A percentile compares a stretch with the other conserved stretches of the same genome.
phyloP scores from a whole-genome alignment of 495 filamentous ascomycete genomes.

The Pseudevernia furfuracea region DNA sequence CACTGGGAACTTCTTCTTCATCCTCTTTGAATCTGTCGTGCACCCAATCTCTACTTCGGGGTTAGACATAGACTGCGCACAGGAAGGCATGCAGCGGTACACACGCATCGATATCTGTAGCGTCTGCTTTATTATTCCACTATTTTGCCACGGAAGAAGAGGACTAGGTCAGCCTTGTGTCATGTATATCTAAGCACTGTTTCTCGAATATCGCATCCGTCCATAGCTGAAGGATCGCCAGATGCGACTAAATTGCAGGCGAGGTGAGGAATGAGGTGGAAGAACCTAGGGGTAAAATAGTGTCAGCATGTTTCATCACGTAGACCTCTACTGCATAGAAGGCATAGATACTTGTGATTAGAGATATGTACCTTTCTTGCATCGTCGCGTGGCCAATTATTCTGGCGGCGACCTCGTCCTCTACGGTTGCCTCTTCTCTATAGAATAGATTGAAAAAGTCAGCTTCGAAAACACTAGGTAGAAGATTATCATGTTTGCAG shows the following conservation, averaged over 20 bases:
- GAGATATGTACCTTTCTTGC: conserved; percentile 62
- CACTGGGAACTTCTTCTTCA: conserved; percentile 39
- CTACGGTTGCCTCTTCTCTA: conserved; percentile 36
- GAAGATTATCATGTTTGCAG: background rate
- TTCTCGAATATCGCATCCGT: conserved; percentile 32
- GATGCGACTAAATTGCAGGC: conserved; percentile 27
- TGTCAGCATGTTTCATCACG: conserved; percentile 8
- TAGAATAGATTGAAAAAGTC: background rate
- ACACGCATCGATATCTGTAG: conserved; percentile 50
- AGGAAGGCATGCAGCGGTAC: conserved; percentile 16
- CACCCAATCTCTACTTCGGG: conserved; percentile 67
- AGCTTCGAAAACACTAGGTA: background rate
- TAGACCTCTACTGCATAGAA: background rate
- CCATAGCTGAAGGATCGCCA: conserved; percentile 27
- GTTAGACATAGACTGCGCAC: conserved; percentile 19
- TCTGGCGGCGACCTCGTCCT: conserved; percentile 47
- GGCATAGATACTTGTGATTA: background rate
- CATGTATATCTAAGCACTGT: conserved; percentile 41
- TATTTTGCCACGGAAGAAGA: conserved; percentile 34
- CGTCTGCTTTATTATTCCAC: conserved; percentile 51
- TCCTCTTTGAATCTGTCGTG: conserved; percentile 79
- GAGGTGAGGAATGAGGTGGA: conserved; percentile 34
- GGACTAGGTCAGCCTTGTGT: conserved; percentile 51
- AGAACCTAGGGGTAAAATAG: conserved; percentile 26
- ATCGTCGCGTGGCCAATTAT: conserved; percentile 62